Base-by-base conservation (phyloP, 768 basidiomycete genomes). In the Auriscalpium microsporum region DNA sequence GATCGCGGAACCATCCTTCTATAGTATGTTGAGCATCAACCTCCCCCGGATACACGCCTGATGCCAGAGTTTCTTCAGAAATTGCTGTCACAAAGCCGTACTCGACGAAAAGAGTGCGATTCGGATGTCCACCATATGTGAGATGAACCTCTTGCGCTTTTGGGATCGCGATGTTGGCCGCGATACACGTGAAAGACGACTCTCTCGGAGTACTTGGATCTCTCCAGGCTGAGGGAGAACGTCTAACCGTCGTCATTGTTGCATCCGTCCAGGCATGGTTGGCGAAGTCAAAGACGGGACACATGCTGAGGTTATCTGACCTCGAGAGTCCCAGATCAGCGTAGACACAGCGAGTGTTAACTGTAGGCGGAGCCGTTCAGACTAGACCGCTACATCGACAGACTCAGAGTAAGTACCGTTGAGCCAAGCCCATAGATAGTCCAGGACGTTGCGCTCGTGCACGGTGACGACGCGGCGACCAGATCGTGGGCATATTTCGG, bases 261-360 rank as follows among this genome's bases (percentile, higher is more conserved):
- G 75, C 69, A 42, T 66, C 65, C 37, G 64, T 50, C 42, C 72
- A 59, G 2, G 74, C 72, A 61, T 96, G 94, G 62, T 96, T 96
- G 13, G 90, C 90, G 58, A 97, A 86, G 71, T 98, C 95, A 52
- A 96, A 74, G 36, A 96, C 75, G 9, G 95, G 95, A 57, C 89
- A 90, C 56, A 98, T 75, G 0, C 93, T 90, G 56, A 94, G 70
- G 64, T 95, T 94, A 67, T 92, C 81, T 62, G 84, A 75, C 10
- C 77, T 74, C 49, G 69, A 73, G 33, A 70, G 63, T 59, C 73
- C 78, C 45, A 84, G 68, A 57, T 79, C 83, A 65, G 83, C 80
- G 68, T 82, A 93, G 19, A 97, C 81, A 66, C 88, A 93, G 48
- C 95, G 83, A 6, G 94, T 97, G 68, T 98, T 98, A 55, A 96